Percentiles rank a stretch among this genome's conserved stretches.
These are phyloP conservation scores for Lachancea sp. DNA, from an alignment of 805 yeast species.

Conservation along the genomic window DNA sequence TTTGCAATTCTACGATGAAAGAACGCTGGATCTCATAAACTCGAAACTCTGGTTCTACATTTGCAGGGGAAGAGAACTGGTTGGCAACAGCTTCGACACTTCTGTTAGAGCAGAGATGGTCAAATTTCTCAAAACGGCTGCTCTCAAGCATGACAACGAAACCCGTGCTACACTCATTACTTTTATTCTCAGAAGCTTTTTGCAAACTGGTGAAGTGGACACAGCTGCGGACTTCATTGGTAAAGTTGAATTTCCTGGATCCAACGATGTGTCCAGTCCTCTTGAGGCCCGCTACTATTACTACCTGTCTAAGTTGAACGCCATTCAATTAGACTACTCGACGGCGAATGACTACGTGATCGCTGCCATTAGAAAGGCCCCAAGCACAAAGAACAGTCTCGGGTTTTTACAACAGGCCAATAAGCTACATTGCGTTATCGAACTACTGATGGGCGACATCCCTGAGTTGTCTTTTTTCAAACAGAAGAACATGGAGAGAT, in stretches of 20 bases:
- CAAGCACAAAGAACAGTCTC: slow-evolving; percentile 74
- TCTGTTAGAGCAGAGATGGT: slow-evolving; percentile 63
- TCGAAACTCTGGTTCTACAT: slow-evolving; percentile 94
- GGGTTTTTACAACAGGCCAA: slow-evolving; percentile 90
- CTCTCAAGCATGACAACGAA: slow-evolving; percentile 87
- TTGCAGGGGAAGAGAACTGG: slow-evolving; percentile 67
- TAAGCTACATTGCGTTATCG: slow-evolving; percentile 81
- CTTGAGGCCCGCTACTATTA: slow-evolving; percentile 87
- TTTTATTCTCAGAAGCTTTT: slow-evolving; percentile 73
- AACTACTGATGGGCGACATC: slow-evolving; percentile 91
- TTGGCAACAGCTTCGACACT: slow-evolving; percentile 35
- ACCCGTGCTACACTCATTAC: slow-evolving; percentile 85
- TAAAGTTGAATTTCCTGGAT: slow-evolving; percentile 74
- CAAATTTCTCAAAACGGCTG: slow-evolving; percentile 74
- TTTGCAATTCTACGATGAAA: slow-evolving; percentile 60
- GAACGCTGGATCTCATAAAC: slow-evolving; percentile 77
- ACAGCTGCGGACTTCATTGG: slow-evolving; percentile 86
- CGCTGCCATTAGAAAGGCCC: slow-evolving; percentile 94
- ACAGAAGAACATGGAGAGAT: slow-evolving; percentile 50
- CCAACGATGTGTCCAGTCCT: slow-evolving; percentile 69
- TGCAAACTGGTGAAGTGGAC: slow-evolving; percentile 70
- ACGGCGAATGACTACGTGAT: slow-evolving; percentile 84
- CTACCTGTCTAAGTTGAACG: slow-evolving; percentile 83
- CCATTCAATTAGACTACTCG: slow-evolving; percentile 89
- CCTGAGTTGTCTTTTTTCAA: slow-evolving; percentile 83